Conservation (phyloP, 2,329 filamentous ascomycete species). For the Colletotrichum scovillei region DNA sequence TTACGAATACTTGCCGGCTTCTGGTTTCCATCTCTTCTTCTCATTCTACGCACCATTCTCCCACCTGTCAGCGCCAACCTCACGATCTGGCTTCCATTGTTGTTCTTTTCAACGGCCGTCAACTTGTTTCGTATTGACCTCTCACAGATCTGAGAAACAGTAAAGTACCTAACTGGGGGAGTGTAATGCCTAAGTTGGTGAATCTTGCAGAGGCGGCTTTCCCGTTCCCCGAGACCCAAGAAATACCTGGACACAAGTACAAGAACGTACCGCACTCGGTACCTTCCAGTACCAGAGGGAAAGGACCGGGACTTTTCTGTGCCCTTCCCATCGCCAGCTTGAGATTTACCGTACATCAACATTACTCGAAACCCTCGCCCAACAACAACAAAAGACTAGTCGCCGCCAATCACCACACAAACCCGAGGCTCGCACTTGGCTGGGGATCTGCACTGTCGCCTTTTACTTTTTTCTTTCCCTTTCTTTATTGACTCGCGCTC, state of each 20-base stretch:
- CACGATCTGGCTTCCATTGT: not conserved
- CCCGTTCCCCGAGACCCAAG: too few relatives aligned
- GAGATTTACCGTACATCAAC: conserved; percentile 10
- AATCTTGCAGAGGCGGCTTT: too few relatives aligned
- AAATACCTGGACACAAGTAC: not conserved
- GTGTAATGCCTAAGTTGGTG: not conserved
- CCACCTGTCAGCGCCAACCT: not conserved
- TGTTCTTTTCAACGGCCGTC: not conserved
- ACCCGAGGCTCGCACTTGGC: not conserved
- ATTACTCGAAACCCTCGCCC: conserved; percentile 15
- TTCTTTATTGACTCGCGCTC: conserved; percentile 21
- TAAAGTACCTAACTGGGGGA: not conserved
- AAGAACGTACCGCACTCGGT: not conserved
- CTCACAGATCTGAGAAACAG: not conserved
- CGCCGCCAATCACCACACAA: too few relatives aligned
- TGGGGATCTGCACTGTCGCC: not conserved
- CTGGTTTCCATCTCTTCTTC: not conserved
- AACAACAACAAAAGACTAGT: not conserved
- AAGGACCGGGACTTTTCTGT: not conserved
- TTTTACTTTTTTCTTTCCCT: not conserved
- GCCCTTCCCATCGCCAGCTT: not conserved
- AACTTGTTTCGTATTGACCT: not conserved
- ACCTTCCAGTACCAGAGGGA: not conserved
- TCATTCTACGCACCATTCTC: too few relatives aligned
- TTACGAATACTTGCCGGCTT: not conserved